A percentile compares a stretch with the other conserved stretches of the same genome.
Conservation (phyloP, 768 basidiomycete species). For the Tylopilus felleus region DNA sequence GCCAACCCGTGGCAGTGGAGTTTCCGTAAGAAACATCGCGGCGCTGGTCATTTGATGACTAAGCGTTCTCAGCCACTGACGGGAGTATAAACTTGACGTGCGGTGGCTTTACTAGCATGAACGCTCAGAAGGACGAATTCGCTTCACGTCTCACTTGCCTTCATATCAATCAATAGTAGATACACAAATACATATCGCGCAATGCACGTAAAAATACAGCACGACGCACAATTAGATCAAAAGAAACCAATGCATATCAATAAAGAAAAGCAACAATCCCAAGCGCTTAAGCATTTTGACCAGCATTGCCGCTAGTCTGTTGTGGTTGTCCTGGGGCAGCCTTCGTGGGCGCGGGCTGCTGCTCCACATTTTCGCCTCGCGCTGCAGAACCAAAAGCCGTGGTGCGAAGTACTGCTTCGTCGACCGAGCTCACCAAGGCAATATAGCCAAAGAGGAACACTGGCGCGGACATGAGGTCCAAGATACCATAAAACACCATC, state of each 20-base stretch:
- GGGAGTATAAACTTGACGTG: too few relatives aligned
- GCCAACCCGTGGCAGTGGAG: conserved; percentile 18
- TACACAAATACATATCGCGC: not conserved
- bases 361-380: not conserved
- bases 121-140: too few relatives aligned
- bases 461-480: conserved; percentile 38
- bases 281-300: not conserved
- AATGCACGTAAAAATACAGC: not conserved
- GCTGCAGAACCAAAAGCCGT: conserved; percentile 11
- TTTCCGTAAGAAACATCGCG: not conserved
- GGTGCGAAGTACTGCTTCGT: not conserved
- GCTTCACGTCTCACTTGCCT: too few relatives aligned
- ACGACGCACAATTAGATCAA: not conserved
- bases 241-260: not conserved
- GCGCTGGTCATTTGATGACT: not conserved
- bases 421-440: conserved; percentile 1
- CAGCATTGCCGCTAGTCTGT: not conserved
- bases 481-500: conserved; percentile 55
- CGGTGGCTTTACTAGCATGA: too few relatives aligned
- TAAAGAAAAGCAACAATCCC: not conserved
- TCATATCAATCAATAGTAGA: not conserved
- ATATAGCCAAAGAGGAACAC: conserved; percentile 37
- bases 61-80: not conserved
- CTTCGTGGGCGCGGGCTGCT: not conserved
- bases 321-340: not conserved